Percentiles rank a stretch among this genome's conserved stretches.
Conservation (phyloP, 352 stramenopile genomes). For the Pythium aquatile region DNA sequence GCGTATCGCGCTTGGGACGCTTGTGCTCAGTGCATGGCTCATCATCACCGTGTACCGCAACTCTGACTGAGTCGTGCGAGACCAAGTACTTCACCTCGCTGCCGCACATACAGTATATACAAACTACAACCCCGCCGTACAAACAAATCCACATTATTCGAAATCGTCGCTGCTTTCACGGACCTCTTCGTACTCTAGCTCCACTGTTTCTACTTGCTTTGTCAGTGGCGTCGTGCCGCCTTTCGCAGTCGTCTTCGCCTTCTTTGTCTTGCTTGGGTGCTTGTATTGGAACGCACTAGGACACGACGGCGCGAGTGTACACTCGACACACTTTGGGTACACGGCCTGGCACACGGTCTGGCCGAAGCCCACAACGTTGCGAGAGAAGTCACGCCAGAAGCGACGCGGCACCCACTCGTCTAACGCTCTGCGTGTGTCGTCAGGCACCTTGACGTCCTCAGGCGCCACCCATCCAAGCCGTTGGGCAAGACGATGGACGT, state of each 20-base stretch:
- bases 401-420: slow-evolving; percentile 63
- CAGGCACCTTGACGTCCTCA: slow-evolving; percentile 22
- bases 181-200: background rate
- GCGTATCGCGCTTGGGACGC: slow-evolving; percentile 34
- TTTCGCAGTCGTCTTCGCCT: slow-evolving; percentile 14
- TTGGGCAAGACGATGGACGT: slow-evolving; percentile 69
- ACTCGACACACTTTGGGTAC: slow-evolving; percentile 52
- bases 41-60: slow-evolving; percentile 36
- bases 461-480: slow-evolving; percentile 49
- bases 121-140: background rate
- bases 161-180: slow-evolving; percentile 5
- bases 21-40: slow-evolving; percentile 32
- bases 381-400: slow-evolving; percentile 61
- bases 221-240: background rate
- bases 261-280: slow-evolving; percentile 11
- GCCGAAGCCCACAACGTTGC: slow-evolving; percentile 71
- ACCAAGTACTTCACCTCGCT: background rate
- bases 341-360: slow-evolving; percentile 59
- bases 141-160: background rate
- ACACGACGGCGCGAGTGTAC: slow-evolving; percentile 49
- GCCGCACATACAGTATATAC: slow-evolving; percentile 6
- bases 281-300: slow-evolving; percentile 42
- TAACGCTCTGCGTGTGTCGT: slow-evolving; percentile 53
- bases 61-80: slow-evolving; percentile 16
- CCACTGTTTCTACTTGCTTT: background rate